Evolutionary conservation across 208 protist genomes (phyloP).

Genomic region (Lotmaria passim): DNA sequence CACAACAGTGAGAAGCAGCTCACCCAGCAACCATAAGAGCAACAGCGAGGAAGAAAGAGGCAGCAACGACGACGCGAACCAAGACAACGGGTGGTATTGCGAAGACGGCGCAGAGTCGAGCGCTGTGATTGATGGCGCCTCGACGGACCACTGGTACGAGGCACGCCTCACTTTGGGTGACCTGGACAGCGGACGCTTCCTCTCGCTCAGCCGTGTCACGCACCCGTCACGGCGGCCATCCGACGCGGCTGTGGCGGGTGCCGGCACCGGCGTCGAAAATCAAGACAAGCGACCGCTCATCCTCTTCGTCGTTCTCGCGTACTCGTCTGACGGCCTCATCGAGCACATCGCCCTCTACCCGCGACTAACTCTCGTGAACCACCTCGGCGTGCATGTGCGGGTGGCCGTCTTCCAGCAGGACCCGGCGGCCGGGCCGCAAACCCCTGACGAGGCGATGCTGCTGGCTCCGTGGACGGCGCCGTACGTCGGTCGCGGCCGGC

Average conservation of each 20-base stretch:
- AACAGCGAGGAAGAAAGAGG: neutral
- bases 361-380: constrained; percentile 71
- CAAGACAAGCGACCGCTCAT: constrained; percentile 51
- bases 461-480: constrained; percentile 44
- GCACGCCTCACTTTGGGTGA: constrained; percentile 31
- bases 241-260: neutral
- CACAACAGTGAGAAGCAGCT: neutral
- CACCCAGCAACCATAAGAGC: neutral
- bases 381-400: constrained; percentile 67
- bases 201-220: constrained; percentile 14
- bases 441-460: constrained; percentile 35
- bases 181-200: constrained; percentile 34
- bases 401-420: constrained; percentile 69
- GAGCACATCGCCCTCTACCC: constrained; percentile 66
- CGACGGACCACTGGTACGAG: constrained; percentile 30
- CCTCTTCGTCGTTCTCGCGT: constrained; percentile 58
- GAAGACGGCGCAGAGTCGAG: neutral
- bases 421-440: constrained; percentile 46
- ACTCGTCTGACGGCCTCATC: constrained; percentile 52
- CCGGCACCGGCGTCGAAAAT: constrained; percentile 14
- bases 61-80: neutral
- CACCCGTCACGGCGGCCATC: neutral
- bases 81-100: neutral
- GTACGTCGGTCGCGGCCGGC: constrained; percentile 15
- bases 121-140: neutral